Conservation (phyloP, 106 monocot species). For the Phalaenopsis equestris region DNA sequence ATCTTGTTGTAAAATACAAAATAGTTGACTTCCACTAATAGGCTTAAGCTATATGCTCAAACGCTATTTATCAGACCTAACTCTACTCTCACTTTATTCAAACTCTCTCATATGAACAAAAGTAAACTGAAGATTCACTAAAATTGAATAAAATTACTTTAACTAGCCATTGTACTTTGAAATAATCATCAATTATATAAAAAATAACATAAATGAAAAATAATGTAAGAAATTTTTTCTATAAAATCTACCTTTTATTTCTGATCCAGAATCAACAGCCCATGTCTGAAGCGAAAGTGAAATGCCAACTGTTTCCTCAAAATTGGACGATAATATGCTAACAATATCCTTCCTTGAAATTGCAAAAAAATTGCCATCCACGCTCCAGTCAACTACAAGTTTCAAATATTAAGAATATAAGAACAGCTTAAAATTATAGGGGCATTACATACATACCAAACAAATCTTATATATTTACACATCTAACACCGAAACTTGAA, state of each 20-base stretch:
- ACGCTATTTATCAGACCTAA: neutral
- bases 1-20: neutral
- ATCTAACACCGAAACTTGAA: no score
- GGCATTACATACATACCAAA: no score
- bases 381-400: conserved; percentile 71
- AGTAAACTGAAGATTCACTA: no score
- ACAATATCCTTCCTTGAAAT: conserved; percentile 44
- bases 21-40: neutral
- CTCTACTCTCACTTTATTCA: neutral
- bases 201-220: neutral
- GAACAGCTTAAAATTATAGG: neutral
- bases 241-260: conserved; percentile 41
- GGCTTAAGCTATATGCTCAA: neutral
- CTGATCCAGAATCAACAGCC: conserved; percentile 27
- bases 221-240: neutral
- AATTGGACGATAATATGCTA: conserved; percentile 51
- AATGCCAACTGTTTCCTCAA: conserved; percentile 42
- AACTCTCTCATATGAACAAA: neutral
- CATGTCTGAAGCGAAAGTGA: conserved; percentile 49
- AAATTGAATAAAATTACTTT: neutral
- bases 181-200: neutral
- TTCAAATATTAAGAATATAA: neutral
- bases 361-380: conserved; percentile 52
- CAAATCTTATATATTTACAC: no score
- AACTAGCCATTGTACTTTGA: neutral